Evolutionary conservation across 2,329 filamentous ascomycete species (phyloP), one percentile per base, ranked within the genome.

Genomic region (Hansfordia pulvinata): DNA sequence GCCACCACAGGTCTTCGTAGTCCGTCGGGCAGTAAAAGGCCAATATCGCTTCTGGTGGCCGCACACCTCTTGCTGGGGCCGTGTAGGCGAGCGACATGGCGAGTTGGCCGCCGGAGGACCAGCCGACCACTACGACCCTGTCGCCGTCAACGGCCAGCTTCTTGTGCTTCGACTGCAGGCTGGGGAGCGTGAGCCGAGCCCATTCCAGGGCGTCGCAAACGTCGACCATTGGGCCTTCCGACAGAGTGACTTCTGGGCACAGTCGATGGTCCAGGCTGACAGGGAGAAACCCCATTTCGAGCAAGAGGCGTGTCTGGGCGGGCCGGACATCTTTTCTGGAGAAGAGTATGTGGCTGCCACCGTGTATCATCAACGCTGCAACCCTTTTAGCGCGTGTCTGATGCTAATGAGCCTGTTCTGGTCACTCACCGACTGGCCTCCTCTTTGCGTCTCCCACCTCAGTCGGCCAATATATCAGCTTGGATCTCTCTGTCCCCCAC

Each of bases 241-340:
- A 24, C 5, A 69, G 35, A 13, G 42, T 54, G 2, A 52, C 43
- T 22, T 66, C 59, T 0, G 63, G 64, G 30, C 62, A 67, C 1
- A 68, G 49, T 1, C 62, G 42, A 31, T 67, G 61, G 35, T 68
- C 63, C 0, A 66, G 27, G 33, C 55, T 61, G 8, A 69, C 42
- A 0, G 63, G 62, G 1, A 67, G 39, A 16, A 65, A 50, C 0
- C 58, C 58, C 4, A 38, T 29, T 1, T 41, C 30, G 0, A 64
- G 42, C 0, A 66, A 46, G 3, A 43, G 29, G 3, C 35, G 25
- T 0, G 44, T 54, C 25, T 66, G 62, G 2, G 29, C 19, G 2
- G 46, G 44, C 1, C 51, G 40, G 3, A 61, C 33, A 4, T 50
- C 52, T 20, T 50, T 49, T 7, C 55, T 40, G 1, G 47, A 50